phyloP scores from a whole-genome alignment of 2,329 filamentous ascomycete species.

The Rhynchosporium agropyri region DNA sequence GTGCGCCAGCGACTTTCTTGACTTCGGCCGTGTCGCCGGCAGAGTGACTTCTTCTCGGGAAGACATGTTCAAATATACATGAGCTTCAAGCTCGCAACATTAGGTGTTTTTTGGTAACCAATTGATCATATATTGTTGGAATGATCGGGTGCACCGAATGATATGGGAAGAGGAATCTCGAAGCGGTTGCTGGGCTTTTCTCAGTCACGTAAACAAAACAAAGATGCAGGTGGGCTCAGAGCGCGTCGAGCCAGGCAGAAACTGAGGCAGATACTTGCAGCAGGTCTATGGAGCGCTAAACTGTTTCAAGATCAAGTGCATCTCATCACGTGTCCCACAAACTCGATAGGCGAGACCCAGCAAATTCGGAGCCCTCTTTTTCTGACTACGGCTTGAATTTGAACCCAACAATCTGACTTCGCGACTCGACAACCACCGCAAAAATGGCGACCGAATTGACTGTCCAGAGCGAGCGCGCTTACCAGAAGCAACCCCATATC shows the following conservation, averaged over 20 bases:
- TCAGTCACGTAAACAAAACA: constrained; percentile 35
- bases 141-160: constrained; percentile 17
- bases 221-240: constrained; percentile 4
- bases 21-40: constrained; percentile 54
- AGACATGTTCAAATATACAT: constrained; percentile 43
- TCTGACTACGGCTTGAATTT: constrained; percentile 19
- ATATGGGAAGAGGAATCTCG: constrained; percentile 18
- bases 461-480: constrained; percentile 99
- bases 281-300: not conserved
- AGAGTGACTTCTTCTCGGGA: constrained; percentile 51
- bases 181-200: constrained; percentile 23
- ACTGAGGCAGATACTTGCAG: constrained; percentile 10
- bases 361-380: constrained; percentile 29
- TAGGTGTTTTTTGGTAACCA: constrained; percentile 13
- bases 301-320: not conserved
- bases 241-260: constrained; percentile 25
- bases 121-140: constrained; percentile 20
- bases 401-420: constrained; percentile 25
- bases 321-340: constrained; percentile 29
- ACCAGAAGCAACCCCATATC: constrained; percentile 99
- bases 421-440: constrained; percentile 42
- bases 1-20: constrained; percentile 74
- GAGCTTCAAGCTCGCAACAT: constrained; percentile 28
- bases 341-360: constrained; percentile 26
- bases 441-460: constrained; percentile 96